Evolutionary conservation across 768 basidiomycete species (phyloP).

Genomic region (Tylopilus rubrobrunneus): DNA sequence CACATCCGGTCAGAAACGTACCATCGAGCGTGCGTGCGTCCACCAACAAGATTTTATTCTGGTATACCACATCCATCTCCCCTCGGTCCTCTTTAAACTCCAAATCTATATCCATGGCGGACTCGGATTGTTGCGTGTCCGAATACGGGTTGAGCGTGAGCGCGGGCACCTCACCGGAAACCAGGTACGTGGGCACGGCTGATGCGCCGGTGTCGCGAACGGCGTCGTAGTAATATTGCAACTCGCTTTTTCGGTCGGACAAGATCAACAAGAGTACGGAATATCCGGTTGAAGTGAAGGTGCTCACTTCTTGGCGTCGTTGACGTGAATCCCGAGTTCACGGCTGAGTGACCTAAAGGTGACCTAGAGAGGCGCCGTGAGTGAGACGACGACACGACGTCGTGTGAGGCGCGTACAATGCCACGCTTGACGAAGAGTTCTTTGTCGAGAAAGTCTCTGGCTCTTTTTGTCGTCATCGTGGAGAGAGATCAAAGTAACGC

Average conservation of each 20-base stretch:
- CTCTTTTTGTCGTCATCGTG: conserved; percentile 28
- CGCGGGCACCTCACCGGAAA: conserved; percentile 51
- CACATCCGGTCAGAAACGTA: conserved; percentile 27
- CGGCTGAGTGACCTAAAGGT: conserved; percentile 77
- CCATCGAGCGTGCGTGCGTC: conserved; percentile 64
- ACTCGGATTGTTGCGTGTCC: conserved; percentile 5
- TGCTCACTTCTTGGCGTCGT: conserved; percentile 69
- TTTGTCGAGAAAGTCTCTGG: conserved; percentile 43
- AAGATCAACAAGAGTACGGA: neutral
- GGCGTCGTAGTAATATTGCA: conserved; percentile 53
- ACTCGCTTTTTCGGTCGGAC: conserved; percentile 43
- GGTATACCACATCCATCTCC: conserved; percentile 41
- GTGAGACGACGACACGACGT: neutral
- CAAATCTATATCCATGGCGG: conserved; percentile 31
- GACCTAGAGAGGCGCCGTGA: conserved; percentile 43
- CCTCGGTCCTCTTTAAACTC: conserved; percentile 39
- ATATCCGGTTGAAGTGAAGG: neutral
- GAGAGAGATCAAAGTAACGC: neutral
- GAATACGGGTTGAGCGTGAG: conserved; percentile 7
- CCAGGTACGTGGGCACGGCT: conserved; percentile 61
- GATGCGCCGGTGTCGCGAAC: conserved; percentile 31
- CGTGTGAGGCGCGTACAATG: conserved; percentile 31
- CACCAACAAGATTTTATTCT: conserved; percentile 53
- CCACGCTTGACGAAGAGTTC: conserved; percentile 42
- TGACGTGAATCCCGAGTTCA: conserved; percentile 67